Conservation (phyloP, 768 basidiomycete genomes). For the Rhizopogon roseolus region DNA sequence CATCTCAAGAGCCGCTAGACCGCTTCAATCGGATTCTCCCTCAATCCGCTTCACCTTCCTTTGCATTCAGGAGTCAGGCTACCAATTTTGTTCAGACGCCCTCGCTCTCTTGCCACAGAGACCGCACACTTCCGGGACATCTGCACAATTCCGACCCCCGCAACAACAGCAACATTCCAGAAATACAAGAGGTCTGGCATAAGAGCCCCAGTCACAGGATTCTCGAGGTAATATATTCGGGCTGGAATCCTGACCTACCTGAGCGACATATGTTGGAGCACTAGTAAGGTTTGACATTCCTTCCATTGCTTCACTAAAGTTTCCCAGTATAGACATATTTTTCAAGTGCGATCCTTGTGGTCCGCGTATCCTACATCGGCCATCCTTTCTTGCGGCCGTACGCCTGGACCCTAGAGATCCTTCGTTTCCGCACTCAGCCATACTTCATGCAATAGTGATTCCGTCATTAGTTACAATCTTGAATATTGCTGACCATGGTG, state of each 20-base stretch:
- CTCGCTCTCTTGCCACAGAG: background rate
- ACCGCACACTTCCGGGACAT: constrained; percentile 28
- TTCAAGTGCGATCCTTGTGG: constrained; percentile 88
- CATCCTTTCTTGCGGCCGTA: constrained; percentile 77
- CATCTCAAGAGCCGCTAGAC: constrained; percentile 8
- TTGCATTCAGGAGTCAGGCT: constrained; percentile 11
- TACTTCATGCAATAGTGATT: constrained; percentile 86
- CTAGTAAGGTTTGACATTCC: constrained; percentile 44
- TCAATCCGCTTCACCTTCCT: constrained; percentile 18
- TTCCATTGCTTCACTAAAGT: constrained; percentile 7
- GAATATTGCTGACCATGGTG: constrained; percentile 6
- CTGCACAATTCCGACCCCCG: constrained; percentile 34
- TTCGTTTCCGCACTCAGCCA: constrained; percentile 83
- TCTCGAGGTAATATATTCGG: constrained; percentile 65
- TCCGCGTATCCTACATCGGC: constrained; percentile 76
- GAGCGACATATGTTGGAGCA: constrained; percentile 69
- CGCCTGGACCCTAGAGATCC: constrained; percentile 75
- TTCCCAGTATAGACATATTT: constrained; percentile 72
- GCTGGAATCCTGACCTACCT: constrained; percentile 85
- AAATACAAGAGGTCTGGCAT: constrained; percentile 33
- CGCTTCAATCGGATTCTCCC: constrained; percentile 13
- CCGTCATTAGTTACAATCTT: background rate
- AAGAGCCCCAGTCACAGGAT: constrained; percentile 46
- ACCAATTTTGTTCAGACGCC: constrained; percentile 5
- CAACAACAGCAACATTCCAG: constrained; percentile 47